phyloP scores from a whole-genome alignment of 768 basidiomycete species.

The Grammothele lineata region DNA sequence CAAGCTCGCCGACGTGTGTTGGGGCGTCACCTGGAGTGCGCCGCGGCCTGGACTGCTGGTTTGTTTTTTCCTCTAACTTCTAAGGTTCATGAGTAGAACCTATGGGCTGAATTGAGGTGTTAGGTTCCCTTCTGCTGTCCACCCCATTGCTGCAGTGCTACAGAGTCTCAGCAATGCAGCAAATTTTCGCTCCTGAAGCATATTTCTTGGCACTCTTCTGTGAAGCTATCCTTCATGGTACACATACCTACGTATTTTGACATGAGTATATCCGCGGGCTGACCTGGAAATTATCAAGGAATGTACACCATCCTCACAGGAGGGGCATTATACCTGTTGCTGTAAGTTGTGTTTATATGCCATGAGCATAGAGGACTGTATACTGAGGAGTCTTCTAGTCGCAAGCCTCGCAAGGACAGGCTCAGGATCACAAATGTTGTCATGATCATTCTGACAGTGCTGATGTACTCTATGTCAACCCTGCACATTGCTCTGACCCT shows the following conservation, averaged over 20 bases:
- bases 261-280: too few species aligned
- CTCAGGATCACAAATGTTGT: neutral
- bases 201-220: conserved; percentile 6
- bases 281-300: neutral
- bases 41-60: too few species aligned
- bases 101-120: too few species aligned
- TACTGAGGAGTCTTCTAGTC: neutral
- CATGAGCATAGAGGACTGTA: neutral
- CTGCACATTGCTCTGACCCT: neutral
- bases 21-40: too few species aligned
- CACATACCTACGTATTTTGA: too few species aligned
- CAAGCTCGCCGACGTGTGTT: too few species aligned
- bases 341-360: neutral
- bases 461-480: conserved; percentile 4
- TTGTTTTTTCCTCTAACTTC: too few species aligned
- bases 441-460: neutral
- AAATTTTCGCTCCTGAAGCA: neutral
- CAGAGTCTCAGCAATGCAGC: too few species aligned
- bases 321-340: neutral
- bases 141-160: too few species aligned
- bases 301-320: neutral
- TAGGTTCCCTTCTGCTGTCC: too few species aligned
- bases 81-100: too few species aligned
- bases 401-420: neutral
- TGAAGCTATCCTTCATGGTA: conserved; percentile 5